Base-by-base conservation (phyloP, 2,329 filamentous ascomycete species). In the Colletotrichum musae region DNA sequence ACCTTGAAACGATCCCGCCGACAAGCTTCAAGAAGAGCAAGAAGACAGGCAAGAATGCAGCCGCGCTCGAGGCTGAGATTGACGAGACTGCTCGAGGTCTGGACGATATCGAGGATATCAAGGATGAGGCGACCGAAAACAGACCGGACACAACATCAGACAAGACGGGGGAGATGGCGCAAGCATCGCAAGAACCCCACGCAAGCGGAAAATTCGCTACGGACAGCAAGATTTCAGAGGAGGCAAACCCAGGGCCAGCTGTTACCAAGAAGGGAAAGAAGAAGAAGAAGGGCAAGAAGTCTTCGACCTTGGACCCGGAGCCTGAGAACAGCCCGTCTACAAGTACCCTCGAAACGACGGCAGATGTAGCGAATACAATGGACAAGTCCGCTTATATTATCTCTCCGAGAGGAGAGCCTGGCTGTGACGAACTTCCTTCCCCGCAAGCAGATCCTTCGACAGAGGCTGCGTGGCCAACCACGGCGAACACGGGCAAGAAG, bases 231-330 rank as follows among this genome's bases (percentile, higher is more conserved):
- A 39, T 59, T 52, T 58, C 64, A 52, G 70, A 63, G 53, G 64
- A 68, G 54, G 64, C 53, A 54, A 61, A 72, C 52, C 21, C 61
- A 53, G 65, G 70, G 26, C 60, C 77, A 79, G 41, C 75, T 78
- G 45, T 73, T 78, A 65, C 70, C 79, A 74, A 64, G 72, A 74
- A 77, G 76, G 76, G 78, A 56, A 79, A 79, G 60, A 80, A 80
- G 70, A 78, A 80, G 48, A 85, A 83, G 73, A 85, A 84, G 74
- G 76, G 58, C 63, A 70, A 68, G 47, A 70, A 70, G 54, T 62
- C 68, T 48, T 70, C 68, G 47, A 48, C 68, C 68, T 60, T 58
- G 64, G 68, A 70, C 54, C 68, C 53, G 64, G 68, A 70, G 68
- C 47, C 66, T 66, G 66, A 56, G 66, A 51, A 69, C 62, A 60